Conservation (phyloP, 2,329 filamentous ascomycete species). For the Aspergillus ustus region DNA sequence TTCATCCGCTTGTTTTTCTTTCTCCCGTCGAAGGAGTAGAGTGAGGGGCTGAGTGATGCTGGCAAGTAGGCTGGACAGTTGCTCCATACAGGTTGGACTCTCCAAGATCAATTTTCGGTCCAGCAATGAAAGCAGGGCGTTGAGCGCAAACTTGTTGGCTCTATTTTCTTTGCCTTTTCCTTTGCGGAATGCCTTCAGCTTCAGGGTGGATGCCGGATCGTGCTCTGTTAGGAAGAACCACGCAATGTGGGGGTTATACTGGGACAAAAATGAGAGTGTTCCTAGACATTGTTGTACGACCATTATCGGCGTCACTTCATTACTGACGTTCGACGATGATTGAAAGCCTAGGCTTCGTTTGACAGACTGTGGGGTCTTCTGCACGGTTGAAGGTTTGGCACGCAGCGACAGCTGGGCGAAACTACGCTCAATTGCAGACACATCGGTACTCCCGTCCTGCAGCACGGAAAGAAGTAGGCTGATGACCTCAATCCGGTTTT, state of each 20-base stretch:
- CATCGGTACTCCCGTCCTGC: slow-evolving; percentile 92
- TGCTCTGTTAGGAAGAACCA: slow-evolving; percentile 95
- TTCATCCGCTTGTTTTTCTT: slow-evolving; percentile 64
- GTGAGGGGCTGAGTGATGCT: slow-evolving; percentile 86
- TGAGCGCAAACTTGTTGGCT: slow-evolving; percentile 86
- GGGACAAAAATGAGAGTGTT: slow-evolving; percentile 80
- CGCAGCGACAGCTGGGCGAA: slow-evolving; percentile 91
- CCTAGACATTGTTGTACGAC: slow-evolving; percentile 95
- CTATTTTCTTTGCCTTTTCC: slow-evolving; percentile 86
- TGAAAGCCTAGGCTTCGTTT: slow-evolving; percentile 75
- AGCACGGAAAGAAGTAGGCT: slow-evolving; percentile 90
- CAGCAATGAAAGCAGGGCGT: slow-evolving; percentile 82
- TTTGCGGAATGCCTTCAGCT: slow-evolving; percentile 77
- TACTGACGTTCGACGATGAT: slow-evolving; percentile 62
- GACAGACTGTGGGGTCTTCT: slow-evolving; percentile 79
- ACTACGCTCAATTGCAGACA: slow-evolving; percentile 91
- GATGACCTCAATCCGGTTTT: slow-evolving; percentile 91
- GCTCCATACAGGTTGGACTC: slow-evolving; percentile 95
- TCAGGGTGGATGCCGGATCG: slow-evolving; percentile 77
- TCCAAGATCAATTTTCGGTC: slow-evolving; percentile 97
- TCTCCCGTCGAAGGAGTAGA: slow-evolving; percentile 79
- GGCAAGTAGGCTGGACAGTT: slow-evolving; percentile 83
- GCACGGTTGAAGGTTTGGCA: slow-evolving; percentile 77
- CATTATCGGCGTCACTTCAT: slow-evolving; percentile 89
- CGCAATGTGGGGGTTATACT: slow-evolving; percentile 83